These are phyloP conservation scores for Thinopyrum elongatum DNA, from an alignment of 176 grass and related monocot species.

Conservation along the genomic window DNA sequence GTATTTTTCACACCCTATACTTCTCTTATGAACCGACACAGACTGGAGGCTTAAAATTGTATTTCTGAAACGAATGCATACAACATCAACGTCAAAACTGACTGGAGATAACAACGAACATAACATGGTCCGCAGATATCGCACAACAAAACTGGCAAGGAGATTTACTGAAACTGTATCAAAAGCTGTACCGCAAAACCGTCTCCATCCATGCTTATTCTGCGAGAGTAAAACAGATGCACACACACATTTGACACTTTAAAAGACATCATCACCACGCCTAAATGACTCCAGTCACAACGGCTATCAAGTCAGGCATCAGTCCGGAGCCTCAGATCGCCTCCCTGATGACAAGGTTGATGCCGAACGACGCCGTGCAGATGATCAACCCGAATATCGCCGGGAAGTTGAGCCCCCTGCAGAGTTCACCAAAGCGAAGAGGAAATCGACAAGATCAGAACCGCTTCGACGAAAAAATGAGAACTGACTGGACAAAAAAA, in stretches of 20 bases:
- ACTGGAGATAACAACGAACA: too few species aligned
- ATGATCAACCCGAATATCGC: constrained; percentile 64
- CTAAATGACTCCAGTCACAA: background rate
- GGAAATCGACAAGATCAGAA: background rate
- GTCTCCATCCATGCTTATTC: constrained; percentile 28
- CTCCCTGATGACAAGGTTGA: constrained; percentile 68
- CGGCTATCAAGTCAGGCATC: background rate
- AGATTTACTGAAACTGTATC: too few species aligned
- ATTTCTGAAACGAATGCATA: too few species aligned
- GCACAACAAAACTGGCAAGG: too few species aligned
- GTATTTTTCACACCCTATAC: too few species aligned
- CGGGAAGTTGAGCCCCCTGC: constrained; percentile 66
- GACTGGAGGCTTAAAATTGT: too few species aligned
- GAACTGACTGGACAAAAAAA: background rate
- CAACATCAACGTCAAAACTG: too few species aligned
- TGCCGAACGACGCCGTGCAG: constrained; percentile 76
- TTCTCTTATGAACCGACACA: too few species aligned
- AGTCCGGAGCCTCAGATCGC: constrained; percentile 41
- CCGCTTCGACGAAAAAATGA: background rate
- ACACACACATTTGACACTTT: background rate
- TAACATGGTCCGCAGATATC: too few species aligned
- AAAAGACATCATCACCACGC: background rate
- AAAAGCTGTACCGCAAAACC: too few species aligned
- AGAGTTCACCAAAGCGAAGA: background rate
- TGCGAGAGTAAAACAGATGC: background rate